Percentiles rank a stretch among this genome's conserved stretches.
Evolutionary conservation across 345 rosid genomes (phyloP).

Genomic region (Tarenaya hassleriana): DNA sequence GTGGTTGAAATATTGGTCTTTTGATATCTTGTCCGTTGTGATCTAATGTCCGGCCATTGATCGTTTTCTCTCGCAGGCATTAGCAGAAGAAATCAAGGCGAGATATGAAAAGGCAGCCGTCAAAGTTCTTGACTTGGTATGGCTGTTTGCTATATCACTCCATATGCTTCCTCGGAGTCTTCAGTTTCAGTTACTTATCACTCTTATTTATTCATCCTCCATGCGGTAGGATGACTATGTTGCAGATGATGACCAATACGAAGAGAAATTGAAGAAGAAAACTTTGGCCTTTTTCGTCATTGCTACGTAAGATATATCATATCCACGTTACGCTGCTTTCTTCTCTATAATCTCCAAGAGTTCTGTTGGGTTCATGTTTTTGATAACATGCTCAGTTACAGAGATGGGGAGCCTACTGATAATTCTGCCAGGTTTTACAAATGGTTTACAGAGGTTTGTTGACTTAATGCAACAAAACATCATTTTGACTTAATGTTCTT

Average conservation of each 20-base stretch:
- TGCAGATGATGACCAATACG: constrained; percentile 63
- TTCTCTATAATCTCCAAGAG: constrained; percentile 1
- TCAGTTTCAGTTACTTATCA: neutral
- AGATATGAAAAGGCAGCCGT: constrained; percentile 65
- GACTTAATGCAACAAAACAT: neutral
- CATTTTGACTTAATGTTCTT: neutral
- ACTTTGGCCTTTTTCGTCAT: constrained; percentile 49
- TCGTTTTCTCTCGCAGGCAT: constrained; percentile 36
- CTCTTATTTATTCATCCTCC: neutral
- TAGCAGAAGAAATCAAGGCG: constrained; percentile 64
- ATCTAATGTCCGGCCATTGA: neutral
- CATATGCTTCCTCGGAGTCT: constrained; percentile 11
- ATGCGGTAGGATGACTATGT: constrained; percentile 52
- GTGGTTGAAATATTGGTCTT: constrained; percentile 9
- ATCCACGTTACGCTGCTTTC: constrained; percentile 3
- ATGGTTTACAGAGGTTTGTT: constrained; percentile 85
- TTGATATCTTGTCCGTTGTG: neutral
- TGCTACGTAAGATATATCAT: constrained; percentile 53
- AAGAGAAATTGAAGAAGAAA: constrained; percentile 62
- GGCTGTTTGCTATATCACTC: no score
- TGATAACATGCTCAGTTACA: constrained; percentile 50
- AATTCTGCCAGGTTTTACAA: constrained; percentile 93
- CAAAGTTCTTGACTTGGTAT: constrained; percentile 67
- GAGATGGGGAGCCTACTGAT: constrained; percentile 98
- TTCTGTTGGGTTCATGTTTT: constrained; percentile 11